Evolutionary conservation across 805 yeast genomes (phyloP), one percentile per base, ranked within the genome.

Genomic region (Saturnispora serradocipensis): DNA sequence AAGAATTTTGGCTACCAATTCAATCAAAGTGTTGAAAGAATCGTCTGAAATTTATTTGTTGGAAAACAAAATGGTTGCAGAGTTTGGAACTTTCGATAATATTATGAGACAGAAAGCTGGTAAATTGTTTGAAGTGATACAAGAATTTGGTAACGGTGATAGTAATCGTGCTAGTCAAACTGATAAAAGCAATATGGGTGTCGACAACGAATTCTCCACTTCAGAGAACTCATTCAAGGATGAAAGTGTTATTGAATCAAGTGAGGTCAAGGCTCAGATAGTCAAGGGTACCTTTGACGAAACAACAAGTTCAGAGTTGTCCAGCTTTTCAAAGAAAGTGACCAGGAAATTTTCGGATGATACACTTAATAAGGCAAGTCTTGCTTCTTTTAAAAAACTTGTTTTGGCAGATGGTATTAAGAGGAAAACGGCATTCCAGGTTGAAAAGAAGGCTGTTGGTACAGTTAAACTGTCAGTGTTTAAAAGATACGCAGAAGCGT

Each of bases 31-130:
- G 8, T 69, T 82, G 55, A 69, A 74, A 53, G 75, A 79, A 54
- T 81, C 93, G 0, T 76, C 79, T 46, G 72, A 71, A 48, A 82
- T 87, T 36, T 76, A 75, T 53, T 78, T 84, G 43, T 68, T 87
- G 51, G 76, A 78, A 46, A 67, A 72, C 35, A 75, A 81, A 18
- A 66, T 67, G 46, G 78, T 87, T 46, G 66, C 72, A 2, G 95
- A 87, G 62, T 58, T 69, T 8, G 86, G 72, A 18, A 67, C 80
- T 5, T 79, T 75, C 58, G 73, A 72, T 32, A 76, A 62, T 18
- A 62, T 68, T 3, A 56, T 62, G 55, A 55, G 55, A 3, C 47
- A 54, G 7, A 60, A 58, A 44, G 43, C 51, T 4, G 59, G 65
- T 10, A 59, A 53, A 27, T 56, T 74, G 15, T 65, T 58, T 49